These are phyloP conservation scores for Sporisorium sorghi DNA, from an alignment of 1,284 basidiomycete species.

Conservation along the genomic window DNA sequence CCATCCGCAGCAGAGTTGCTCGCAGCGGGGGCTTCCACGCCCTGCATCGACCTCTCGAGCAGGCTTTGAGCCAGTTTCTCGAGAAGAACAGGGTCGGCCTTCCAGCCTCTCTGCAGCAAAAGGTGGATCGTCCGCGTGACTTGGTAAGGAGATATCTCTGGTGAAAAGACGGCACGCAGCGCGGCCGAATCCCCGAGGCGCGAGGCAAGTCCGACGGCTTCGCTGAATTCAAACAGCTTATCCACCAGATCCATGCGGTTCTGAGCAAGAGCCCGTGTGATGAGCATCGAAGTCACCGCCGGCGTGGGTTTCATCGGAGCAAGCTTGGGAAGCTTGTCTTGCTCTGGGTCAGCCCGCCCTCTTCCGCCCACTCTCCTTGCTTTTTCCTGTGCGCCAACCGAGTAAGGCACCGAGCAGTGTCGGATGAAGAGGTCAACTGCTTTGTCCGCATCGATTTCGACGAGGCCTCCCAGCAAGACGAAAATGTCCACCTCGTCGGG, in stretches of 20 bases:
- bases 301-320: constrained; percentile 41
- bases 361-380: not conserved
- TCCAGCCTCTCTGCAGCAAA: constrained; percentile 18
- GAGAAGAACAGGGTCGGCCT: constrained; percentile 16
- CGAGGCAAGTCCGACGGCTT: constrained; percentile 18
- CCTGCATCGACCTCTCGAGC: constrained; percentile 9
- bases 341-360: not conserved
- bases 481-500: constrained; percentile 39
- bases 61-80: constrained; percentile 27
- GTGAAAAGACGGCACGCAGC: constrained; percentile 10
- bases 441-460: constrained; percentile 34
- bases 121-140: constrained; percentile 5
- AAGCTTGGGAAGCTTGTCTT: constrained; percentile 3
- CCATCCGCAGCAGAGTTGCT: not conserved
- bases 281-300: constrained; percentile 22
- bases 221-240: constrained; percentile 20
- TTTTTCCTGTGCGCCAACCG: not conserved
- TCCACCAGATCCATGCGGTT: constrained; percentile 28
- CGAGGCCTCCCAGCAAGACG: constrained; percentile 38
- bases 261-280: constrained; percentile 24
- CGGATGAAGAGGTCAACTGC: constrained; percentile 39
- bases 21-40: not conserved
- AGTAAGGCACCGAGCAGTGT: constrained; percentile 22
- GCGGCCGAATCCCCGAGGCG: constrained; percentile 8
- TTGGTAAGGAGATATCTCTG: constrained; percentile 10